Percentiles rank a stretch among this genome's conserved stretches.
These are phyloP conservation scores for Cyclotella distinguenda DNA, from an alignment of 108 stramenopile genomes.

Conservation along the genomic window DNA sequence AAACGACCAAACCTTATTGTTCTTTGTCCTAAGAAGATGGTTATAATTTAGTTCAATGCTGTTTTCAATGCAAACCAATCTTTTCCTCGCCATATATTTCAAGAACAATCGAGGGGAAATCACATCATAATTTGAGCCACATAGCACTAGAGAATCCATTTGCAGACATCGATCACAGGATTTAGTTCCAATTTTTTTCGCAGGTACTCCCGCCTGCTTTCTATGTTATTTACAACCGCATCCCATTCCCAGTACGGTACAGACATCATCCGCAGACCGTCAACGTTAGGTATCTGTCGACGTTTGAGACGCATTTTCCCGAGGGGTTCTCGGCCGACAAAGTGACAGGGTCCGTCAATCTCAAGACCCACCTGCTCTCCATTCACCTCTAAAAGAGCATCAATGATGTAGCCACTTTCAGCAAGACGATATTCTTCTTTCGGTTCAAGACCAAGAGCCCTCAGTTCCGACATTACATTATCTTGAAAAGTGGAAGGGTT, in stretches of 20 bases:
- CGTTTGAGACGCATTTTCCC: slow-evolving; percentile 12
- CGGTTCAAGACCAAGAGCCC: slow-evolving; percentile 7
- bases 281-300: slow-evolving; percentile 4
- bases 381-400: slow-evolving; percentile 16
- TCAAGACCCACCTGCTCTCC: slow-evolving; percentile 26
- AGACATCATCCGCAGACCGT: not conserved
- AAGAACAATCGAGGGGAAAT: too few relatives aligned
- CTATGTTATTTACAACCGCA: not conserved
- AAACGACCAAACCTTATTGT: too few relatives aligned
- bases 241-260: slow-evolving; percentile 26
- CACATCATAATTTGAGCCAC: too few relatives aligned
- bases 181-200: not conserved
- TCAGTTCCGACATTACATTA: slow-evolving; percentile 13
- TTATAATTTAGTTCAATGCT: too few relatives aligned
- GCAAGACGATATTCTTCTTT: slow-evolving; percentile 7
- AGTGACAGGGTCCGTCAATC: slow-evolving; percentile 40
- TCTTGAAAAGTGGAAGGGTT: slow-evolving; percentile 10
- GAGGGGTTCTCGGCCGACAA: slow-evolving; percentile 2
- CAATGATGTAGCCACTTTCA: slow-evolving; percentile 1
- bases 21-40: too few relatives aligned
- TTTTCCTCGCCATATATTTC: too few relatives aligned
- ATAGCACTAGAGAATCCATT: too few relatives aligned
- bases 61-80: too few relatives aligned
- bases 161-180: not conserved
- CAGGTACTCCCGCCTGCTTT: slow-evolving; percentile 11